Evolutionary conservation across 2,329 filamentous ascomycete species (phyloP).

Genomic region (Phoma sp.): DNA sequence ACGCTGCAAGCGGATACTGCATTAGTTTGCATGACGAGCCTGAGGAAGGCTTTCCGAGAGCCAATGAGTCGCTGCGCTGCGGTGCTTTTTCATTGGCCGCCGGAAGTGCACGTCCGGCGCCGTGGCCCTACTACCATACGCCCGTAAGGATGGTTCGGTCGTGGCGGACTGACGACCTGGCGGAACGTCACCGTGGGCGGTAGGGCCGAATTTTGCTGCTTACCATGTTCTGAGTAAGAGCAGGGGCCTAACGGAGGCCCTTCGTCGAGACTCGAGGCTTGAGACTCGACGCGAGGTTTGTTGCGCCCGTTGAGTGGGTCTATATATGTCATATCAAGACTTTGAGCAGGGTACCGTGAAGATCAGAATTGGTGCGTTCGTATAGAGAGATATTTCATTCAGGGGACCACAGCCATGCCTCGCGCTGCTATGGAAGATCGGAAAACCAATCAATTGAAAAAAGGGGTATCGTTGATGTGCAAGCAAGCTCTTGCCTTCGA

Average conservation of each 20-base stretch:
- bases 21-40: too few relatives aligned
- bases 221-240: background rate
- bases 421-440: too few relatives aligned
- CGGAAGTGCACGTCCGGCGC: constrained; percentile 3
- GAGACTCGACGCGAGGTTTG: background rate
- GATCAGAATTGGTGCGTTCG: too few relatives aligned
- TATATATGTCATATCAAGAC: background rate
- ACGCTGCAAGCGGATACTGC: background rate
- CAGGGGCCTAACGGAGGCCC: background rate
- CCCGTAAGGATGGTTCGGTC: background rate
- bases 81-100: background rate
- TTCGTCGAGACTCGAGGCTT: background rate
- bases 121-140: background rate
- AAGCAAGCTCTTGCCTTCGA: constrained; percentile 7
- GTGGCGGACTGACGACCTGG: background rate
- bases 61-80: background rate
- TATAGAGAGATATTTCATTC: too few relatives aligned
- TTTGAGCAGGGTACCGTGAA: too few relatives aligned
- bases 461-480: constrained; percentile 10
- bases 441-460: background rate
- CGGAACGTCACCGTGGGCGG: background rate
- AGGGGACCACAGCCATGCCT: too few relatives aligned
- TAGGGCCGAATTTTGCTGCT: constrained; percentile 3
- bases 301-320: background rate
- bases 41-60: constrained; percentile 10